phyloP scores from a whole-genome alignment of 139 green algal genomes.

The Microglena sp. region DNA sequence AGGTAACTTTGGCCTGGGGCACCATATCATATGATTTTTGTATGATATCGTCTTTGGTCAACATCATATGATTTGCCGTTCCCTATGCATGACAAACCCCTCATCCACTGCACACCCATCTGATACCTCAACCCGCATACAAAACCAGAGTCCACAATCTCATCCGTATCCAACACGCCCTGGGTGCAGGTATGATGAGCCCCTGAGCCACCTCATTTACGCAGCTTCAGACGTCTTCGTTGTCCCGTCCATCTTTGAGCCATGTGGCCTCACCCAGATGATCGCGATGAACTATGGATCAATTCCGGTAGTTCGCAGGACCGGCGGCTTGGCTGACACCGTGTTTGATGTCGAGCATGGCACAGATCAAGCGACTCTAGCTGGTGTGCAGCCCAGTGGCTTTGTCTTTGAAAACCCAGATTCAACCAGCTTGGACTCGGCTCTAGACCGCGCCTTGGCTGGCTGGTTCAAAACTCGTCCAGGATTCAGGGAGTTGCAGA shows the following conservation, averaged over 20 bases:
- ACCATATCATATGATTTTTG: too few relatives aligned
- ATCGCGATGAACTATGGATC: conserved; percentile 38
- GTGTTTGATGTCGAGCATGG: conserved; percentile 80
- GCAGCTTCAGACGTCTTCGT: conserved; percentile 78
- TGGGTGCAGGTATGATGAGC: conserved; percentile 92
- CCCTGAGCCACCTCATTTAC: conserved; percentile 88
- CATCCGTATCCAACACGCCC: too few relatives aligned
- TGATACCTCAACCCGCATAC: too few relatives aligned
- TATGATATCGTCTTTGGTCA: too few relatives aligned
- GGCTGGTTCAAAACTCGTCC: conserved; percentile 33
- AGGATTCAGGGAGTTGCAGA: conserved; percentile 64
- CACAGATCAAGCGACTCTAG: conserved; percentile 40
- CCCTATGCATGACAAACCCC: too few relatives aligned
- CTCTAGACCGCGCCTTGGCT: conserved; percentile 58
- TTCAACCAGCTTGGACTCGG: conserved; percentile 77
- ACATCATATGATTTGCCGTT: too few relatives aligned
- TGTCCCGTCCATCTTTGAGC: conserved; percentile 94
- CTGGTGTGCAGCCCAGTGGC: conserved; percentile 48
- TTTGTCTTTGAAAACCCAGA: conserved; percentile 90
- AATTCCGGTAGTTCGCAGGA: conserved; percentile 83
- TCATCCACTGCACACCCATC: too few relatives aligned
- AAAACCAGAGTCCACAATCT: too few relatives aligned
- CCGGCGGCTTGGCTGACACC: conserved; percentile 83
- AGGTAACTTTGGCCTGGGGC: too few relatives aligned
- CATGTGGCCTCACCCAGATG: conserved; percentile 70